phyloP scores from a whole-genome alignment of 495 filamentous ascomycete species.

The Staphylotrichum tortipilum region DNA sequence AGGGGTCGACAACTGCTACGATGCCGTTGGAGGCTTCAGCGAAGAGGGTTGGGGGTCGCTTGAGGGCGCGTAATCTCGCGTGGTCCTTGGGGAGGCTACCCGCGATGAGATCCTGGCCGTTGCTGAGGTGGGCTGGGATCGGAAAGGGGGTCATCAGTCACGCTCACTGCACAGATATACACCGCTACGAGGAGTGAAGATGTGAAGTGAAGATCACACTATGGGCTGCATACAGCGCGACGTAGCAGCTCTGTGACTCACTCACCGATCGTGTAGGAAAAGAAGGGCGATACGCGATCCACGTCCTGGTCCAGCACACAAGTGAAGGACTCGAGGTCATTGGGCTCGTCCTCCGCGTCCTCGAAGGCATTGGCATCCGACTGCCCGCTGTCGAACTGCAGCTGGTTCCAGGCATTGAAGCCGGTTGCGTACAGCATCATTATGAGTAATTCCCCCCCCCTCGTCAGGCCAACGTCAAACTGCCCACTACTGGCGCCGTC shows the following conservation, averaged over 20 bases:
- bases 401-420: constrained; percentile 44
- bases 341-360: constrained; percentile 25
- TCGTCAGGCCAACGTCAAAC: neutral
- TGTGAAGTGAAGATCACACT: too few species aligned
- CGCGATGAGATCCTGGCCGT: constrained; percentile 2
- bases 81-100: constrained; percentile 10
- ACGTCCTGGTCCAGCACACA: constrained; percentile 28
- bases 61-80: constrained; percentile 4
- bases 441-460: neutral
- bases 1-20: constrained; percentile 18
- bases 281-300: constrained; percentile 15
- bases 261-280: constrained; percentile 36
- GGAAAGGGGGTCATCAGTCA: neutral
- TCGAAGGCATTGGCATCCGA: too few species aligned
- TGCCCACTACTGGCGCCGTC: too few species aligned
- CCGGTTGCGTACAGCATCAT: constrained; percentile 41
- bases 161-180: too few species aligned
- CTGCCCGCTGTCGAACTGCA: constrained; percentile 30
- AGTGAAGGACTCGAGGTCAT: constrained; percentile 34
- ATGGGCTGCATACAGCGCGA: too few species aligned
- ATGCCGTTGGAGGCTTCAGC: constrained; percentile 24
- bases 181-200: too few species aligned
- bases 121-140: constrained; percentile 4
- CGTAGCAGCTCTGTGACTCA: neutral
- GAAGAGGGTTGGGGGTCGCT: too few species aligned